These are phyloP conservation scores for Paramecium pentaurelia DNA, from an alignment of 73 alveolate genomes.

Conservation along the genomic window DNA sequence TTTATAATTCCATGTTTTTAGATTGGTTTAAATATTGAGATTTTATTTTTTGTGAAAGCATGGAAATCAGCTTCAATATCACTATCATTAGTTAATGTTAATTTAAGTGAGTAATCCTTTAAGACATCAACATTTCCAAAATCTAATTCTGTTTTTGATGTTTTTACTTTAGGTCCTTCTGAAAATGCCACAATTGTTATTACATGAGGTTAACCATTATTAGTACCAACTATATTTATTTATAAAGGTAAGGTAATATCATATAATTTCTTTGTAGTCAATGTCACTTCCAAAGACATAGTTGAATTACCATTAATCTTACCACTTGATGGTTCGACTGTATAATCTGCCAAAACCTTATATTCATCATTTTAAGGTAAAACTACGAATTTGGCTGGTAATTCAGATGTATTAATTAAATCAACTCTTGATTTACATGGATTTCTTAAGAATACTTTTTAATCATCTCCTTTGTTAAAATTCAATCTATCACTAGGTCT, in stretches of 20 bases:
- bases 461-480: conserved; percentile 67
- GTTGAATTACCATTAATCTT: conserved; percentile 90
- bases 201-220: conserved; percentile 79
- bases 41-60: conserved; percentile 96
- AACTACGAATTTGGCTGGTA: conserved; percentile 98
- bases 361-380: conserved; percentile 97
- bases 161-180: conserved; percentile 96
- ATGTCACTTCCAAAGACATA: conserved; percentile 83
- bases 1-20: conserved; percentile 88
- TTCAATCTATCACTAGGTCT: conserved; percentile 97
- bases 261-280: conserved; percentile 87
- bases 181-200: conserved; percentile 93
- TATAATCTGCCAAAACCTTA: conserved; percentile 89
- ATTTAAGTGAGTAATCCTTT: conserved; percentile 82
- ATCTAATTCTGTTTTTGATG: conserved; percentile 87
- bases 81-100: conserved; percentile 86
- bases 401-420: conserved; percentile 90
- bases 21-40: conserved; percentile 79
- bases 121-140: conserved; percentile 92
- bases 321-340: conserved; percentile 95
- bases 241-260: conserved; percentile 87
- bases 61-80: conserved; percentile 97
- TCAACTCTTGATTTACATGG: conserved; percentile 91
- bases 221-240: conserved; percentile 60
- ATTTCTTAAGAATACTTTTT: conserved; percentile 93